These are phyloP conservation scores for Craspedostauros australis DNA, from an alignment of 108 stramenopile species.

Conservation along the genomic window DNA sequence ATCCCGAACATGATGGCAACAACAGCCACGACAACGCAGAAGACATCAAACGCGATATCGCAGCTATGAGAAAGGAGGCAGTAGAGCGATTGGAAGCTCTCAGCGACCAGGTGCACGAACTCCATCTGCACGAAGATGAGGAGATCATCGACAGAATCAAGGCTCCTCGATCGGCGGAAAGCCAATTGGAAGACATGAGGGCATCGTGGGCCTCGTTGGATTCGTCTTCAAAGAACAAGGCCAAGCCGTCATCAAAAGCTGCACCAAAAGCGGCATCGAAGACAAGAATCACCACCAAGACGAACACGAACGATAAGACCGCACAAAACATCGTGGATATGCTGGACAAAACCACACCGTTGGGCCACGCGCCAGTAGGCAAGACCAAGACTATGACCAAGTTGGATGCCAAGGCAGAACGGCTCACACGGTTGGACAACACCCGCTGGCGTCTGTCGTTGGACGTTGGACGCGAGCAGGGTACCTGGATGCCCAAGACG, in stretches of 20 bases:
- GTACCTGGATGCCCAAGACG: conserved; percentile 78
- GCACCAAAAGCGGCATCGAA: not conserved
- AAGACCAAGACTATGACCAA: no score
- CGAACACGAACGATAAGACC: not conserved
- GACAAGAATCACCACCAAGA: not conserved
- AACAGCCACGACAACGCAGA: no score
- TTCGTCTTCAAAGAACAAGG: not conserved
- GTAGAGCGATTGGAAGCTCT: conserved; percentile 42
- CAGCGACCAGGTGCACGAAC: conserved; percentile 30
- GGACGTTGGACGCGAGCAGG: conserved; percentile 62
- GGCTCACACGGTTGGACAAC: conserved; percentile 33
- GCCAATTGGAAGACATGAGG: not conserved
- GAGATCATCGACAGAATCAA: not conserved
- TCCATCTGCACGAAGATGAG: conserved; percentile 7
- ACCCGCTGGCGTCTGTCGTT: conserved; percentile 64
- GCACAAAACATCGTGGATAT: conserved; percentile 13
- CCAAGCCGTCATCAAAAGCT: not conserved
- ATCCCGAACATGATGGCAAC: no score
- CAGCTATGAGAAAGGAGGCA: conserved; percentile 54
- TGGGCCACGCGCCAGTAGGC: not conserved
- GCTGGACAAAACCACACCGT: conserved; percentile 13
- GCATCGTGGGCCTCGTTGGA: not conserved
- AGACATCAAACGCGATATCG: conserved; percentile 51
- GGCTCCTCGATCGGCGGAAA: not conserved
- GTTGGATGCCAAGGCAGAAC: conserved; percentile 2